Evolutionary conservation across 225 moss, liverwort and hornwort genomes (phyloP).

Genomic region (Physcomitrium patens): DNA sequence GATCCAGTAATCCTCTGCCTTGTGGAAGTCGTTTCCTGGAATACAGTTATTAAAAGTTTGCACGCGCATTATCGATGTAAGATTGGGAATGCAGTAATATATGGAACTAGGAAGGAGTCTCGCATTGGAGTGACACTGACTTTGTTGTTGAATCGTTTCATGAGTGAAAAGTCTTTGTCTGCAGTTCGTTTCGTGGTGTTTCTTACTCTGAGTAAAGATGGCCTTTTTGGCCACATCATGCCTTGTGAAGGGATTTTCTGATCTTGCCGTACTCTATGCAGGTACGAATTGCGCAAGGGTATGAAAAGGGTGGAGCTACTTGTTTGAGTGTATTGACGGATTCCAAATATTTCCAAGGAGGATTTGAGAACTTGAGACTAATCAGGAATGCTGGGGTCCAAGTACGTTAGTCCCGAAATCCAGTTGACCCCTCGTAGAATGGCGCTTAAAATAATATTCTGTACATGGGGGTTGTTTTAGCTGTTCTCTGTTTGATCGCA

Average conservation of each 20-base stretch:
- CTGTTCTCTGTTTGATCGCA: conserved; percentile 10
- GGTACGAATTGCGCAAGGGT: conserved; percentile 80
- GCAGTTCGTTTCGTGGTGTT: conserved; percentile 13
- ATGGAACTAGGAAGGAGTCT: conserved; percentile 14
- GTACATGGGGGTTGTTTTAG: conserved; percentile 22
- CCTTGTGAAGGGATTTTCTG: conserved; percentile 4
- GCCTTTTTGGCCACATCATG: conserved; percentile 12
- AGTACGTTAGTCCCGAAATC: conserved; percentile 38
- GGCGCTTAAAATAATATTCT: conserved; percentile 16
- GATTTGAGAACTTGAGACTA: conserved; percentile 86
- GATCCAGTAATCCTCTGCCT: conserved; percentile 69
- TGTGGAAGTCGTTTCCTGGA: conserved; percentile 21
- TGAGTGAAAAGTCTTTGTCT: background rate
- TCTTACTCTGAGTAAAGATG: conserved; percentile 21
- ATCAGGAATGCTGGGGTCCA: conserved; percentile 87
- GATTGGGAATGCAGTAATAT: conserved; percentile 3
- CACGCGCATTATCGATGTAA: conserved; percentile 17
- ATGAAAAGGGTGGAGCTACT: conserved; percentile 90
- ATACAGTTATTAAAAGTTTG: conserved; percentile 16
- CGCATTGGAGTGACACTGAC: conserved; percentile 9
- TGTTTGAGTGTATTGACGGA: conserved; percentile 95
- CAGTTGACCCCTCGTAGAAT: conserved; percentile 15
- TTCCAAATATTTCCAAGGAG: conserved; percentile 91
- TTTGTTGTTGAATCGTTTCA: conserved; percentile 22
- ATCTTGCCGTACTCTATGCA: conserved; percentile 33